These are phyloP conservation scores for Metschnikowia koreensis DNA, from an alignment of 805 yeast species.

Conservation along the genomic window DNA sequence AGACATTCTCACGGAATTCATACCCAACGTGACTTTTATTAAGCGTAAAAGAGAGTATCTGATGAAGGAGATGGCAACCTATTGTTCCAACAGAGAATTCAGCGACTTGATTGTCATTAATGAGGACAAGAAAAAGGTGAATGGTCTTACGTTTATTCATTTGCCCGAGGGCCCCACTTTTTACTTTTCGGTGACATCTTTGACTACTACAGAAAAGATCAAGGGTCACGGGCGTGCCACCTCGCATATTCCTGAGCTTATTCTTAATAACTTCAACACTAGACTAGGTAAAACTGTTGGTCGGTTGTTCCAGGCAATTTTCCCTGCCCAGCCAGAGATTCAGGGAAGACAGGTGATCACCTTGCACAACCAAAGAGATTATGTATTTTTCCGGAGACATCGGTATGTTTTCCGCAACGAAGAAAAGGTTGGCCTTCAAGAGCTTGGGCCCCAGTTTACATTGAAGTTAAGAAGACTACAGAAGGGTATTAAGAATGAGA, in stretches of 20 bases:
- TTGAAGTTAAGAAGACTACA: slow-evolving; percentile 83
- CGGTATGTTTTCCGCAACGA: slow-evolving; percentile 87
- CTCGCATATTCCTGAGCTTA: slow-evolving; percentile 85
- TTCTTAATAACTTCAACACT: slow-evolving; percentile 89
- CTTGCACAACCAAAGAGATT: slow-evolving; percentile 94
- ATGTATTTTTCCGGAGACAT: slow-evolving; percentile 91
- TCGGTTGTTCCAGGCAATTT: slow-evolving; percentile 82
- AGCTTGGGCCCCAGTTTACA: slow-evolving; percentile 95
- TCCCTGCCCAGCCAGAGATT: slow-evolving; percentile 91
- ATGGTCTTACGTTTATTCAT: slow-evolving; percentile 90
- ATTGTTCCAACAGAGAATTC: slow-evolving; percentile 77
- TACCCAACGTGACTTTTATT: slow-evolving; percentile 84
- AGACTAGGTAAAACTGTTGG: slow-evolving; percentile 93
- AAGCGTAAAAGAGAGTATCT: slow-evolving; percentile 82
- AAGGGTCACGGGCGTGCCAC: slow-evolving; percentile 90
- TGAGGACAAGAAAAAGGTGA: slow-evolving; percentile 90
- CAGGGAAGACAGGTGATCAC: slow-evolving; percentile 96
- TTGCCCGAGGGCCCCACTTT: slow-evolving; percentile 95
- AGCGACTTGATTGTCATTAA: slow-evolving; percentile 87
- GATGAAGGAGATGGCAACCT: slow-evolving; percentile 83
- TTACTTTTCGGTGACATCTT: slow-evolving; percentile 80
- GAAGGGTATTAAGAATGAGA: slow-evolving; percentile 86
- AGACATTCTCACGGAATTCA: slow-evolving; percentile 74
- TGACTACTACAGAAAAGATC: slow-evolving; percentile 71
- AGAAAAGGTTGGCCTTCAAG: slow-evolving; percentile 92